phyloP scores from a whole-genome alignment of 352 stramenopile species.

The Phytopythium ostracodes region DNA sequence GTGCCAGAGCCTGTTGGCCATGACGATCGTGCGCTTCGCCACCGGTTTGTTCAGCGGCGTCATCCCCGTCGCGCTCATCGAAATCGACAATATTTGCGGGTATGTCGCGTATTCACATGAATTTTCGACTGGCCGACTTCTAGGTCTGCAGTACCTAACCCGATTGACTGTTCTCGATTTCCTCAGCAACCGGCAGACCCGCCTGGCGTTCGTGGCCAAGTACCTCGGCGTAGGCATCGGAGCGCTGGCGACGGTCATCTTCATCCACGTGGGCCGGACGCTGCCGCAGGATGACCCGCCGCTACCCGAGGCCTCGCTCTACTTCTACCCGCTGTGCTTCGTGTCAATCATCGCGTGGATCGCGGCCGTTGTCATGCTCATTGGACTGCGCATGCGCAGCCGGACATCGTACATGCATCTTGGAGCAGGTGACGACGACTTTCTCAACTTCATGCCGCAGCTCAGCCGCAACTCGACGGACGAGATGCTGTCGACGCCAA shows the following conservation, averaged over 20 bases:
- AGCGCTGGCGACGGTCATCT: conserved; percentile 39
- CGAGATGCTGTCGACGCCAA: conserved; percentile 14
- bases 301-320: conserved; percentile 44
- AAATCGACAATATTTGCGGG: conserved; percentile 84
- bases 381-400: conserved; percentile 57
- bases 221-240: conserved; percentile 64
- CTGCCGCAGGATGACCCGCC: conserved; percentile 35
- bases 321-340: conserved; percentile 77
- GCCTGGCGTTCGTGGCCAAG: conserved; percentile 53
- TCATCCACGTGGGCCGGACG: conserved; percentile 46
- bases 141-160: too few species aligned
- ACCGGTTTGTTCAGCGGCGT: conserved; percentile 76
- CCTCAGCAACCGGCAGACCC: conserved; percentile 55
- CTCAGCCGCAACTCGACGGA: conserved; percentile 23
- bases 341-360: conserved; percentile 71
- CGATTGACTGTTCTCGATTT: neutral
- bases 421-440: conserved; percentile 44
- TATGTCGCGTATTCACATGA: conserved; percentile 8
- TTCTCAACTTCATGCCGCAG: conserved; percentile 41
- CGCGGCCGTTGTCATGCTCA: conserved; percentile 58
- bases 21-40: conserved; percentile 71
- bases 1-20: conserved; percentile 73
- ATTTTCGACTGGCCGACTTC: too few species aligned
- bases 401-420: conserved; percentile 67
- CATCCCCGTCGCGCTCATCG: conserved; percentile 64